These are phyloP conservation scores for Microbotryum violaceum DNA, from an alignment of 1,284 basidiomycete species.

Conservation along the genomic window DNA sequence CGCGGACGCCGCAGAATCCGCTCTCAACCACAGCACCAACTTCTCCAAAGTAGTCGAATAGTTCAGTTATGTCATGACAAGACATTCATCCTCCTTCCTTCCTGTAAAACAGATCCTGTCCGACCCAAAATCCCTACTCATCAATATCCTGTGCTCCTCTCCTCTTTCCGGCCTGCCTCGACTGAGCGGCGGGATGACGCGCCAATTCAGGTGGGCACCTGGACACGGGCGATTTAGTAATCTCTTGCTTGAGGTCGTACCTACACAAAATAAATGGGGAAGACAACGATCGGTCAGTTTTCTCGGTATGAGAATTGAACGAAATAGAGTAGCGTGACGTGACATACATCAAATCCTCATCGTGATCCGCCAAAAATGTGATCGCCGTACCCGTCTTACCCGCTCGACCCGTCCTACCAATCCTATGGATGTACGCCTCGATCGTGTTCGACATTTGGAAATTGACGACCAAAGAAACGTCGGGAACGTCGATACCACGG, in stretches of 20 bases:
- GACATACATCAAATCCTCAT: constrained; percentile 91
- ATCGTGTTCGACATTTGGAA: constrained; percentile 95
- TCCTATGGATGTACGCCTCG: constrained; percentile 94
- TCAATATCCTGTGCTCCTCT: too few relatives aligned
- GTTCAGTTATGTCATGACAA: too few relatives aligned
- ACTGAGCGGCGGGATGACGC: constrained; percentile 80
- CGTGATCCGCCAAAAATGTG: constrained; percentile 90
- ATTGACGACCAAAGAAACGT: constrained; percentile 92
- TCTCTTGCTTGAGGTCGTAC: constrained; percentile 89
- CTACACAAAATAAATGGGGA: constrained; percentile 41
- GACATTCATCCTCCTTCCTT: too few relatives aligned
- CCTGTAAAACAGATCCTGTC: too few relatives aligned
- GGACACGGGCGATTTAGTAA: constrained; percentile 85
- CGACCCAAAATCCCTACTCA: too few relatives aligned
- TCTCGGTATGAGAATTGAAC: too few relatives aligned
- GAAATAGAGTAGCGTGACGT: too few relatives aligned
- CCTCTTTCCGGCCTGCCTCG: constrained; percentile 37
- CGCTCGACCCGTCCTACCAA: constrained; percentile 94
- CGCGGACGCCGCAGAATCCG: too few relatives aligned
- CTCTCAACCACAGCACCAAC: too few relatives aligned
- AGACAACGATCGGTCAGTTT: neutral
- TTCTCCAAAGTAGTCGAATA: too few relatives aligned
- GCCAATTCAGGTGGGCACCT: constrained; percentile 79
- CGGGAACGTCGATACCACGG: constrained; percentile 95
- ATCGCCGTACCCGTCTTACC: constrained; percentile 88